These are phyloP conservation scores for Verticillium tricorpus DNA, from an alignment of 2,329 filamentous ascomycete genomes.

Conservation along the genomic window DNA sequence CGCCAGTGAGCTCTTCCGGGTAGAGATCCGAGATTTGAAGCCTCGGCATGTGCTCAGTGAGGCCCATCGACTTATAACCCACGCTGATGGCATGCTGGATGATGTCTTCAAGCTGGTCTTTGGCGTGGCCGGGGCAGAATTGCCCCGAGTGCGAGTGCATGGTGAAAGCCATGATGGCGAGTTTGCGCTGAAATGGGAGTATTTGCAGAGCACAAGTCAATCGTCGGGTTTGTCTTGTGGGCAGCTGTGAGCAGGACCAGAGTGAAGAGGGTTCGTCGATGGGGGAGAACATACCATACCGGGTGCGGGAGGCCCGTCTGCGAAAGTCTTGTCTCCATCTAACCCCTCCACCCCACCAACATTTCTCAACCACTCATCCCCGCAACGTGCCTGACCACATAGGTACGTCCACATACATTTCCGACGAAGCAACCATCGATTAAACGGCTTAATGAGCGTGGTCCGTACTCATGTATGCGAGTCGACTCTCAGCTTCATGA, in stretches of 20 bases:
- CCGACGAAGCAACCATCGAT: too few species aligned
- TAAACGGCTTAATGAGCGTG: too few species aligned
- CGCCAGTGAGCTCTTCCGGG: conserved; percentile 70
- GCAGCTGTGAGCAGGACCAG: too few species aligned
- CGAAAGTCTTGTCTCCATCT: neutral
- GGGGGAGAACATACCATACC: too few species aligned
- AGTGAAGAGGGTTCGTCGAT: too few species aligned
- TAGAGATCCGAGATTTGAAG: conserved; percentile 72
- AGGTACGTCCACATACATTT: too few species aligned
- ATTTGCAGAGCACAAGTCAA: too few species aligned
- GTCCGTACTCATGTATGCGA: neutral
- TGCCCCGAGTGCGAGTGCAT: conserved; percentile 98
- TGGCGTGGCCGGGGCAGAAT: conserved; percentile 89
- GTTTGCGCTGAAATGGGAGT: neutral
- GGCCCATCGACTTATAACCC: conserved; percentile 76
- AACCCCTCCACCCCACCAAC: neutral
- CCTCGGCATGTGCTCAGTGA: conserved; percentile 96
- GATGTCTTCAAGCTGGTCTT: conserved; percentile 78
- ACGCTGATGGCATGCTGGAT: conserved; percentile 72
- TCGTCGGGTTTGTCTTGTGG: too few species aligned
- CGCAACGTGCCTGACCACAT: neutral
- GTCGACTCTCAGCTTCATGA: neutral
- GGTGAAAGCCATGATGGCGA: conserved; percentile 76
- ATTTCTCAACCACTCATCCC: neutral
- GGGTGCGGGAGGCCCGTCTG: too few species aligned